phyloP scores from a whole-genome alignment of 495 filamentous ascomycete genomes.

The Aspergillus coremiiformis region DNA sequence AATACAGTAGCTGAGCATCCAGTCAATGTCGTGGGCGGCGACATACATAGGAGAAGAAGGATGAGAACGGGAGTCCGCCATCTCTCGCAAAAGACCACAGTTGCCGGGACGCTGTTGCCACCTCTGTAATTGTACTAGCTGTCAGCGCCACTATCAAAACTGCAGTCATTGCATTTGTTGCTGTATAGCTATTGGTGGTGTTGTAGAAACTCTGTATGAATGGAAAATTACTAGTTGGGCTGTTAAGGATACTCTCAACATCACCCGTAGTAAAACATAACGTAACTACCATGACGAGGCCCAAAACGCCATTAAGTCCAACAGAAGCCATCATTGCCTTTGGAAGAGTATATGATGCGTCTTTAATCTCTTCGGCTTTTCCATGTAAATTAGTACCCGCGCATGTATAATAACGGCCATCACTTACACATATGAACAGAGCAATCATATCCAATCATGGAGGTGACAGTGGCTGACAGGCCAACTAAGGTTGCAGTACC shows the following conservation, averaged over 20 bases:
- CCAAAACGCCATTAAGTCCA: constrained; percentile 42
- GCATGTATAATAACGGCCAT: constrained; percentile 6
- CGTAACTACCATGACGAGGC: constrained; percentile 46
- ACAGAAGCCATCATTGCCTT: constrained; percentile 46
- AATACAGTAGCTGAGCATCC: not conserved
- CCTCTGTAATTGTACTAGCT: constrained; percentile 44
- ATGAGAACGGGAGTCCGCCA: constrained; percentile 47
- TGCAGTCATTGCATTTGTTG: constrained; percentile 42
- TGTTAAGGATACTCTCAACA: constrained; percentile 31
- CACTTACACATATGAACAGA: constrained; percentile 48
- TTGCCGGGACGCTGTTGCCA: constrained; percentile 51
- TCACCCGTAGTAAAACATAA: constrained; percentile 49
- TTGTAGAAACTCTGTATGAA: constrained; percentile 51
- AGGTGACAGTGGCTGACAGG: constrained; percentile 42
- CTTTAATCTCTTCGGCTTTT: constrained; percentile 48
- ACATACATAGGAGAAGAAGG: constrained; percentile 43
- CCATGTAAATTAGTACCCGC: not conserved
- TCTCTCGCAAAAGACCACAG: constrained; percentile 53
- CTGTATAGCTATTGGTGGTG: constrained; percentile 37
- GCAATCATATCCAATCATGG: constrained; percentile 50
- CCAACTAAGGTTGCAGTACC: constrained; percentile 51
- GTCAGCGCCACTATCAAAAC: constrained; percentile 45
- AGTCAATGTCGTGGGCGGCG: not conserved
- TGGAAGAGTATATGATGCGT: constrained; percentile 50
- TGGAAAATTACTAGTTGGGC: constrained; percentile 39